Percentiles rank a stretch among this genome's conserved stretches.
These are phyloP conservation scores for Neoarthrinium moseri DNA, from an alignment of 2,329 filamentous ascomycete genomes.

Conservation along the genomic window DNA sequence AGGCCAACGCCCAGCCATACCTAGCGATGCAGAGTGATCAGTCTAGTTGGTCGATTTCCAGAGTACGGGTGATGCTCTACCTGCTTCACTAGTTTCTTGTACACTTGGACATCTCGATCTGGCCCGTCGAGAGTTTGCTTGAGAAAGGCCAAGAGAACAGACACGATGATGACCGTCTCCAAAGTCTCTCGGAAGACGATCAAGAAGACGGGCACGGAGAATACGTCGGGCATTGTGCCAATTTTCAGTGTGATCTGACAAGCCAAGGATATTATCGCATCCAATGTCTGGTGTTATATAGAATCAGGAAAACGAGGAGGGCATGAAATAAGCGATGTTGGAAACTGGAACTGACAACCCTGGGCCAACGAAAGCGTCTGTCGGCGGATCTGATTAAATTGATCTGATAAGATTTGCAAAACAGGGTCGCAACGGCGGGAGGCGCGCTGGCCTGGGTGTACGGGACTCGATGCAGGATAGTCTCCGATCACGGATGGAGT, in stretches of 20 bases:
- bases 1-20: constrained; percentile 67
- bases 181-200: constrained; percentile 85
- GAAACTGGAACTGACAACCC: too few species aligned
- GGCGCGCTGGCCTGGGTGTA: too few species aligned
- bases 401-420: neutral
- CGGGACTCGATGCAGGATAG: too few species aligned
- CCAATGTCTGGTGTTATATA: too few species aligned
- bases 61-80: constrained; percentile 29
- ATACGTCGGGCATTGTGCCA: constrained; percentile 18
- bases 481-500: too few species aligned
- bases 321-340: neutral
- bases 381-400: neutral
- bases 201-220: constrained; percentile 64
- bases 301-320: neutral
- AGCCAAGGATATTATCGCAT: neutral
- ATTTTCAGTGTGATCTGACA: too few species aligned
- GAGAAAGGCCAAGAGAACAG: constrained; percentile 80
- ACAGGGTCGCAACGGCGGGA: neutral
- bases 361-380: too few species aligned
- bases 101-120: constrained; percentile 57
- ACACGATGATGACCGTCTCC: constrained; percentile 82
- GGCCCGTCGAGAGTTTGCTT: constrained; percentile 74
- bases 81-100: constrained; percentile 68
- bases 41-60: too few species aligned
- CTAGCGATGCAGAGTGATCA: constrained; percentile 26